Conservation (phyloP, 495 filamentous ascomycete species). For the Trichoderma gamsii region DNA sequence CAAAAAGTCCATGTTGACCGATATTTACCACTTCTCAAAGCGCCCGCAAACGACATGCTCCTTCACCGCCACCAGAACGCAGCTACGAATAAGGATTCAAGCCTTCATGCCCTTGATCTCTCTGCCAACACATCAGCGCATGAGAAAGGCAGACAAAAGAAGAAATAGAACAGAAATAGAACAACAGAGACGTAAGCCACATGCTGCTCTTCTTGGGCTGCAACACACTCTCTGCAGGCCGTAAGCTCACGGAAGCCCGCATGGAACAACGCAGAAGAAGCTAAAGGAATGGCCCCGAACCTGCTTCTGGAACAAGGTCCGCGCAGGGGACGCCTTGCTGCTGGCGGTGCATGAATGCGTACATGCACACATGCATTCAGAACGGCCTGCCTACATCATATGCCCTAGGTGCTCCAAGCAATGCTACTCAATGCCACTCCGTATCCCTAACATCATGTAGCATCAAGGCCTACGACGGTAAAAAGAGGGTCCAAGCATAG, state of each 20-base stretch:
- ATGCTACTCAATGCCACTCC: too few relatives aligned
- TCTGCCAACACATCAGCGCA: constrained; percentile 10
- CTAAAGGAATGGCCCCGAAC: background rate
- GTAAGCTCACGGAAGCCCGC: background rate
- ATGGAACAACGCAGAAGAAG: constrained; percentile 1
- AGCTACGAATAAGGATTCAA: background rate
- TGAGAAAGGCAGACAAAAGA: background rate
- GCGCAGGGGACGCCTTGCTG: background rate
- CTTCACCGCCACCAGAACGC: background rate
- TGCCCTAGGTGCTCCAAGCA: too few relatives aligned
- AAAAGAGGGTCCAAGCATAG: background rate
- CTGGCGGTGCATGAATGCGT: background rate
- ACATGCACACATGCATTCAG: background rate
- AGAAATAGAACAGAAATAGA: background rate
- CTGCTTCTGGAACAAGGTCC: background rate
- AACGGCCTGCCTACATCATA: too few relatives aligned
- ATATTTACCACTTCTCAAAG: too few relatives aligned
- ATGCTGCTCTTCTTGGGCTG: background rate
- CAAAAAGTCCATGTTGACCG: too few relatives aligned
- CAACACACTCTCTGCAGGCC: background rate
- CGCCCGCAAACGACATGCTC: too few relatives aligned
- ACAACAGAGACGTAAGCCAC: background rate
- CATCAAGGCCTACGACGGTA: too few relatives aligned
- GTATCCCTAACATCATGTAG: too few relatives aligned
- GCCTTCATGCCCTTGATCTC: background rate